phyloP scores from a whole-genome alignment of 2,329 filamentous ascomycete genomes.

The Fusarium heterosporum region DNA sequence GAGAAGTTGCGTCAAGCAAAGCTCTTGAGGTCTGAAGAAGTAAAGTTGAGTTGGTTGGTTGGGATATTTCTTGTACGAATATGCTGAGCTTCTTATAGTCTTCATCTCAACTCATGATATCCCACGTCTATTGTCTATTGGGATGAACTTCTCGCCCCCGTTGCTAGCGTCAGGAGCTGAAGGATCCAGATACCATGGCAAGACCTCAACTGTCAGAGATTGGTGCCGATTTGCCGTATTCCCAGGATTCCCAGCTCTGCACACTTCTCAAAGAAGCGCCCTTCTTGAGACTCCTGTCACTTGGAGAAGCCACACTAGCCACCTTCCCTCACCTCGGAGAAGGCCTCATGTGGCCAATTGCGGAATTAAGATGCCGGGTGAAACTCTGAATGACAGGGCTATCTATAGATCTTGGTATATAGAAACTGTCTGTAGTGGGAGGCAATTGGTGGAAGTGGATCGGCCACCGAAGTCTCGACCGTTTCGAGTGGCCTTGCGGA shows the following conservation, averaged over 20 bases:
- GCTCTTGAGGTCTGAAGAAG: conserved; percentile 5
- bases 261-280: background rate
- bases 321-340: background rate
- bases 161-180: background rate
- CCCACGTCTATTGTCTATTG: background rate
- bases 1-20: conserved; percentile 30
- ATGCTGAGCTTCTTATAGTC: conserved; percentile 14
- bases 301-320: background rate
- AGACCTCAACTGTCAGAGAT: background rate
- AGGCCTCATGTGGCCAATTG: background rate
- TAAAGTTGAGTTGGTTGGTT: conserved; percentile 16
- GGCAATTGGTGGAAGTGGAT: conserved; percentile 7
- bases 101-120: background rate
- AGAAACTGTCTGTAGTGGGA: rapidly evolving
- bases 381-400: background rate
- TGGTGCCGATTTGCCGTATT: conserved; percentile 27
- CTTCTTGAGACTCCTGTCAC: background rate
- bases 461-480: conserved; percentile 4
- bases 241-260: background rate
- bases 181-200: background rate
- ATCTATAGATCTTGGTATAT: background rate
- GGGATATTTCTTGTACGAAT: background rate
- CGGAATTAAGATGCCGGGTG: background rate
- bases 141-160: background rate
- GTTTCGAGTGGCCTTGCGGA: conserved; percentile 18